Percentiles rank a stretch among this genome's conserved stretches.
phyloP scores from a whole-genome alignment of 116 monocot species.

The Papilionanthe hybrid region DNA sequence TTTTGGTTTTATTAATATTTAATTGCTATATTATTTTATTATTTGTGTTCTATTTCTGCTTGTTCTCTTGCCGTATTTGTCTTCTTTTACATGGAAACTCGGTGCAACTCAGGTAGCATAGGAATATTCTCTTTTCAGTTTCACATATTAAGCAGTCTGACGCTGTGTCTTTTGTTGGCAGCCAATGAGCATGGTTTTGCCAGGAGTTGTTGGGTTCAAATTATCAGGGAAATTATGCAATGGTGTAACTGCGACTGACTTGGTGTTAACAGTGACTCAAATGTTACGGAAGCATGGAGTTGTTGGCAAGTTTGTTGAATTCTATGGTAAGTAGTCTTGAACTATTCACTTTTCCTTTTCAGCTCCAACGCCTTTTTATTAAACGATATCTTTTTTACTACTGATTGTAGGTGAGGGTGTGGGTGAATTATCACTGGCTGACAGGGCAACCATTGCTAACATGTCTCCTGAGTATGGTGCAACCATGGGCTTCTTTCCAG shows the following conservation, averaged over 20 bases:
- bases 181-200: conserved; percentile 95
- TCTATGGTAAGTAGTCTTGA: conserved; percentile 50
- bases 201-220: conserved; percentile 85
- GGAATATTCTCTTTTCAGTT: neutral
- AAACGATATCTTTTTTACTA: neutral
- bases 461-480: conserved; percentile 99
- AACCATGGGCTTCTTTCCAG: conserved; percentile 98
- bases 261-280: conserved; percentile 85
- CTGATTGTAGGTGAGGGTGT: conserved; percentile 60
- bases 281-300: conserved; percentile 95
- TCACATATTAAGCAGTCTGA: neutral
- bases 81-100: neutral
- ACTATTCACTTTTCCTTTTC: neutral
- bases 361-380: neutral
- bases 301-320: conserved; percentile 96
- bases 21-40: neutral
- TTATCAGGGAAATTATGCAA: conserved; percentile 52
- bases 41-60: neutral
- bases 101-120: neutral
- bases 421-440: conserved; percentile 66
- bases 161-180: conserved; percentile 14
- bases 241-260: conserved; percentile 87
- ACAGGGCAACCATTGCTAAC: conserved; percentile 86
- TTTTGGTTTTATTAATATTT: neutral
- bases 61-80: neutral